phyloP scores from a whole-genome alignment of 768 basidiomycete genomes.

The Auriculariales sp. region DNA sequence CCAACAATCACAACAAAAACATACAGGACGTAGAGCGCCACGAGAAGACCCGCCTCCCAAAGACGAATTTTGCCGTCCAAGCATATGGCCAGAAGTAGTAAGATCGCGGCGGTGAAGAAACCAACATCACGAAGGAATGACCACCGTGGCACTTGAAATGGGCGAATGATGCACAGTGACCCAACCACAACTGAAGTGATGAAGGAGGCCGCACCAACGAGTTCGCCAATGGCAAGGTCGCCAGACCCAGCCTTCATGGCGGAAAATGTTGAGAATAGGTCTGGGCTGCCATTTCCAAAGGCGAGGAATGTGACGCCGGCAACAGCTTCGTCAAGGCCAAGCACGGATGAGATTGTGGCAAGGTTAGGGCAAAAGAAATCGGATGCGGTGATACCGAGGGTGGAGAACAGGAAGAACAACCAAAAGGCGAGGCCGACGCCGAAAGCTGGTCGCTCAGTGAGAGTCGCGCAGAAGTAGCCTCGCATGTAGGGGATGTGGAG shows the following conservation, averaged over 20 bases:
- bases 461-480: conserved; percentile 53
- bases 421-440: conserved; percentile 45
- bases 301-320: conserved; percentile 96
- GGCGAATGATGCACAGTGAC: conserved; percentile 93
- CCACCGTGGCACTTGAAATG: conserved; percentile 67
- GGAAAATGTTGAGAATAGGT: conserved; percentile 91
- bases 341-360: conserved; percentile 69
- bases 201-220: conserved; percentile 90
- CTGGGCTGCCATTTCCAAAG: conserved; percentile 94
- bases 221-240: conserved; percentile 83
- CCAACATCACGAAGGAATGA: conserved; percentile 89
- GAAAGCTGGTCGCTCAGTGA: conserved; percentile 41
- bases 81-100: conserved; percentile 61
- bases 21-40: conserved; percentile 64
- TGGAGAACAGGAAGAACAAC: conserved; percentile 89
- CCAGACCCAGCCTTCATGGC: conserved; percentile 80
- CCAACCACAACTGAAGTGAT: conserved; percentile 94
- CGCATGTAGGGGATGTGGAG: conserved; percentile 57
- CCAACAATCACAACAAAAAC: conserved; percentile 61
- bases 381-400: conserved; percentile 85
- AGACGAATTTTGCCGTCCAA: conserved; percentile 56
- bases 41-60: conserved; percentile 61
- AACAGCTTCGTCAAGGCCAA: conserved; percentile 83
- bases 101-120: conserved; percentile 79
- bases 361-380: conserved; percentile 98